Base-by-base conservation (phyloP, 257 asterid genomes). In the Rubia yunnanensis region DNA sequence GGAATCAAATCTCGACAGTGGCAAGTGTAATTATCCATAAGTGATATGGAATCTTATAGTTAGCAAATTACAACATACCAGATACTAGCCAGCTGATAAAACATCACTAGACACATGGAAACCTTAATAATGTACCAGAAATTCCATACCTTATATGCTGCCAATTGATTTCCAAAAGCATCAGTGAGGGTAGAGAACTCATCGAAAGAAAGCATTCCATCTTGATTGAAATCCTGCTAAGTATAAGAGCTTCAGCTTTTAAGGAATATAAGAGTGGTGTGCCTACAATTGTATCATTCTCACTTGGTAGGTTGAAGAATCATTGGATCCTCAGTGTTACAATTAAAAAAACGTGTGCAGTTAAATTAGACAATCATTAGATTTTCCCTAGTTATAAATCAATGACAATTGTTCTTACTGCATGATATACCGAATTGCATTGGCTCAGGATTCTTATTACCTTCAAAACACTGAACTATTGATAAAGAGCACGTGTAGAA, bases 101-200 rank as follows among this genome's bases (percentile, higher is more conserved):
- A 64, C 18, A 64, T 28, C 46, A 55, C 28, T 41, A 41, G 23
- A 57, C 22, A 64, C 15, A 27, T 3, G 67, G 48, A 3, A 14
- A 69, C 60, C 23, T 62, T 11, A 27, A 30, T 66, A 73, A 70
- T 66, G 38, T 63, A 72, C 64, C 35, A 64, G 62, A 73, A 54
- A 64, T 22, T 31, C 59, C 78, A 69, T 64, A 94, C 99, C 99
- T 88, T 94, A 72, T 71, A 78, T 67, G 86, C 90, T 56, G 99
- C 99, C 71, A 83, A 74, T 76, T 84, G 87, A 83, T 94, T 94
- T 62, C 99, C 99, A 79, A 94, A 90, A 64, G 99, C 97, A 77
- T 86, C 84, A 70, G 90, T 82, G 76, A 94, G 65, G 74, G 81
- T 80, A 15, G 96, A 86, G 81, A 94, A 94, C 76, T 94, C 99